Evolutionary conservation across 257 asterid genomes (phyloP), one percentile per base, ranked within the genome.

Genomic region (Knoxia roxburghii): DNA sequence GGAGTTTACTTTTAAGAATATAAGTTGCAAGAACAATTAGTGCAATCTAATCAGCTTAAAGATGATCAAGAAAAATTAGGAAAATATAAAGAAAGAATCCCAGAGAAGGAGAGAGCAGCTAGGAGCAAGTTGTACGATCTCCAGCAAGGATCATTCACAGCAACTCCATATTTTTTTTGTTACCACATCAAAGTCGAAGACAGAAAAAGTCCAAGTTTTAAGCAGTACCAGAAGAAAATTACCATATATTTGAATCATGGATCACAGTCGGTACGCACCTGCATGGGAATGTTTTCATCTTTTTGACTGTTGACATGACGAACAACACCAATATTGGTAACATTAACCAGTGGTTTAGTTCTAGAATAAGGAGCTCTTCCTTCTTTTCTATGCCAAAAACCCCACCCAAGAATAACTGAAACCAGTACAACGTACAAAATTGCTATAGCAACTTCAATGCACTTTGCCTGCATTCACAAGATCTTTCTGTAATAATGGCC

Each of bases 321-420:
- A 80, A 90, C 65, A 58, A 87, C 79, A 29, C 96, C 95, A 71
- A 85, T 61, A 71, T 85, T 84, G 65, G 89, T 84, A 64, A 80
- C 87, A 79, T 84, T 87, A 68, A 88, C 77, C 70, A 94, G 12
- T 17, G 96, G 95, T 78, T 85, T 88, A 30, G 97, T 73, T 75
- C 85, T 83, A 56, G 88, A 68, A 48, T 51, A 79, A 4, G 90
- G 83, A 69, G 81, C 82, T 61, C 63, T 79, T 69, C 77, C 84
- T 78, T 81, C 75, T 76, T 81, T 93, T 67, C 81, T 83, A 76
- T 84, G 85, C 68, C 85, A 64, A 71, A 90, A 87, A 67, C 96
- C 96, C 99, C 99, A 94, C 30, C 96, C 98, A 23, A 94, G 95
- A 82, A 94, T 87, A 39, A 78, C 32, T 48, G 99, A 90, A 63